Evolutionary conservation across 345 rosid species (phyloP).

Genomic region (Odontarrhena argentea): DNA sequence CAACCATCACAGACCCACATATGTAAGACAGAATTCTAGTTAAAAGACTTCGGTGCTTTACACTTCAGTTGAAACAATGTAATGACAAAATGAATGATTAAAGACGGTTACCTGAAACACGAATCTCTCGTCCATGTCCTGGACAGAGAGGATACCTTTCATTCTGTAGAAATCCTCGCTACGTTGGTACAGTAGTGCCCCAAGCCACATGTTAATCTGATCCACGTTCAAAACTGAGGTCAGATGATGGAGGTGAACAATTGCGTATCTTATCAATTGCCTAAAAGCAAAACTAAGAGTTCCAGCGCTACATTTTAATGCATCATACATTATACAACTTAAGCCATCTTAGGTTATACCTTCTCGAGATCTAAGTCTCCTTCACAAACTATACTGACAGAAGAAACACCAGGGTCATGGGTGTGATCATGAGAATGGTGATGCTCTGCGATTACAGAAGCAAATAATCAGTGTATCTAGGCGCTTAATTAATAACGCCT

Average conservation of each 20-base stretch:
- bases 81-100: background rate
- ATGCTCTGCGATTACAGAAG: conserved; percentile 54
- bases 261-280: background rate
- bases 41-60: background rate
- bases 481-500: background rate
- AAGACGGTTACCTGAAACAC: conserved; percentile 59
- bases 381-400: conserved; percentile 87
- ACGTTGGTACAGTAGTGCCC: conserved; percentile 70
- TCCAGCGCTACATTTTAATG: background rate
- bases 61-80: background rate
- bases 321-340: conserved; percentile 9
- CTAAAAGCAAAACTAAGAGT: background rate
- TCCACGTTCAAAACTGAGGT: conserved; percentile 36
- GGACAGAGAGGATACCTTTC: conserved; percentile 87
- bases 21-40: conserved; percentile 9
- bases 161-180: conserved; percentile 92
- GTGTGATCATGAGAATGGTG: conserved; percentile 81
- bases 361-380: conserved; percentile 92
- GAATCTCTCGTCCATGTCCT: conserved; percentile 84
- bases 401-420: conserved; percentile 93
- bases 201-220: conserved; percentile 93
- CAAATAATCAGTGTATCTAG: conserved; percentile 28
- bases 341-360: conserved; percentile 46
- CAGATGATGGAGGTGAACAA: conserved; percentile 26
- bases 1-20: conserved; percentile 4